Base-by-base conservation (phyloP, 2,329 filamentous ascomycete genomes). In the Arthroderma sp. region DNA sequence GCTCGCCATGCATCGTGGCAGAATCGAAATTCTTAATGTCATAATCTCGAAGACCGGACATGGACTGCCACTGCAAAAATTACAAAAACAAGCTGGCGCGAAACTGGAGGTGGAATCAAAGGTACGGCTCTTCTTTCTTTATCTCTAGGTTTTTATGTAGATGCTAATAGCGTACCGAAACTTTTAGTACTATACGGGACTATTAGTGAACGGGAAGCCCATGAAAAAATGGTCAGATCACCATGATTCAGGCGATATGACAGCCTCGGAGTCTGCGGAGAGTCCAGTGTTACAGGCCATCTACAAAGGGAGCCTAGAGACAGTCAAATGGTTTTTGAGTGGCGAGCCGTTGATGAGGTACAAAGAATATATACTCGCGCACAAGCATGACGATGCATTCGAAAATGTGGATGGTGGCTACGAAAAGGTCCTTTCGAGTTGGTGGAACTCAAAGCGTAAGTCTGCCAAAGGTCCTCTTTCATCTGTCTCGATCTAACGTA, bases 311-410 rank as follows among this genome's bases (percentile, higher is more conserved):
- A 80, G 69, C 15, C 58, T 88, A n/a, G 74, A 81, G 34, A 72
- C 73, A 11, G 75, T 85, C 0, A 79, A 89, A 55, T 93, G 83
- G 77, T 85, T 89, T 58, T 61, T 85, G 45, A 79, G 81, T 46
- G 81, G 85, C 49, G 73, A 75, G 1, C 83, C 85, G 0, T 63
- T 76, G 52, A 71, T 78, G 29, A 69, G 75, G 43, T 91, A 91
- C 55, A 61, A 71, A 27, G 76, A 85, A 39, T 91, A 87, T 56
- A 71, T 78, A 0, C 73, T 78, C 50, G 60, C 67, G 1, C 74
- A 82, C 44, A 69, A 69, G 48, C 68, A 78, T 28, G 80, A 89
- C 49, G 62, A 71, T 42, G 74, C 75, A 46, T 65, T 91, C 4
- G 71, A 68, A 3, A 65, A 77, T 39, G 68, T 73, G 0, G 66